Evolutionary conservation across 768 basidiomycete species (phyloP), one percentile per base, ranked within the genome.

Genomic region (Rhodosporidiobolus odoratus): DNA sequence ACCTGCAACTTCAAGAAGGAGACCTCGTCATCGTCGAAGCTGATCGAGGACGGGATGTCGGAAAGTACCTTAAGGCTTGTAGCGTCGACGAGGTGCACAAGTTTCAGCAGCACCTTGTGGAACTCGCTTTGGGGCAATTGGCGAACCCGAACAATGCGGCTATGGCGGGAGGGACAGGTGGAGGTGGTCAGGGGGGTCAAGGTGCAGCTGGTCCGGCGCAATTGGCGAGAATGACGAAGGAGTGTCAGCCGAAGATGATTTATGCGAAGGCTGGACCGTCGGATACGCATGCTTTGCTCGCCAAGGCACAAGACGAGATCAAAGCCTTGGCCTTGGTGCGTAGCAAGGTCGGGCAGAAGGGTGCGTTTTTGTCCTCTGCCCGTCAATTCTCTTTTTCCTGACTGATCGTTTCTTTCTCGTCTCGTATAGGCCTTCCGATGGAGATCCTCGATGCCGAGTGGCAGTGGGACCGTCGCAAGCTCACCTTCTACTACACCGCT

Each of bases 401-500:
- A 23, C 8, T 17, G 13, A 30, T 30, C 54, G 8, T 35, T 9
- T n/a, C 5, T 21, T 53, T 53, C 27, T n/a, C 27, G 27, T 30
- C 27, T 1, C 37, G 2, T n/a, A 1, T 41, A 74, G 92, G 92
- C 78, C 81, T 97, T 78, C 93, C 93, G 25, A 99, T 99, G 95
- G 92, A 97, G 80, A 93, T 99, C 68, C 88, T 96, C 58, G 95
- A 97, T 80, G 95, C 94, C 40, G 95, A 98, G 81, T 99, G 94
- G 82, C 95, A 99, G 78, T 98, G 92, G 92, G 95, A 99, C 80
- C 90, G 95, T 68, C 90, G 93, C 79, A 98, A 98, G 82, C 81
- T 99, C 71, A 98, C 95, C 0, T 97, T 97, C 83, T 98, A 98
- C 82, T 99, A 96, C 79, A 83, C 94, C 68, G 92, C 95, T 63